Evolutionary conservation across 225 moss, liverwort and hornwort genomes (phyloP), one percentile per base, ranked within the genome.

Genomic region (Physcomitrium patens): DNA sequence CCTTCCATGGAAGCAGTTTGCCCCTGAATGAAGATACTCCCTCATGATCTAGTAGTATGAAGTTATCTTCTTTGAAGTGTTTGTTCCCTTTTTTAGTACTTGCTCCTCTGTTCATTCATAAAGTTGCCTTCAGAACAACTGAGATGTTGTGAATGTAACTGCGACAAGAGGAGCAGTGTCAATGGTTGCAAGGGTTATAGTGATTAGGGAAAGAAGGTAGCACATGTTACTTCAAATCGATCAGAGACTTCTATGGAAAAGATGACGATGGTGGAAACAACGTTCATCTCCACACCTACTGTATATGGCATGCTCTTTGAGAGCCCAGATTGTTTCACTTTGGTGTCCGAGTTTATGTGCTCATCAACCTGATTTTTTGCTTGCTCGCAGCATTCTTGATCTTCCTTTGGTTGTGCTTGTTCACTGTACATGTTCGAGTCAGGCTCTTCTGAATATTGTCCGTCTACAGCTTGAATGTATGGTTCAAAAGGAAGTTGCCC

Each of bases 1-100:
- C 71, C 66, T 68, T 88, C 86, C 90, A 81, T 86, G 85, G 91
- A 88, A 87, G 89, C 91, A 86, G 70, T 86, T 77, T 78, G 69
- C 63, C 72, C 66, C 76, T 71, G 81, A 81, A 74, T 78, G 81
- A 83, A 74, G 83, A 83, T 67, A 76, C 76, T 65, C 63, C 69
- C 75, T 69, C 82, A 65, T 70, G 81, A 83, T 81, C 83, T 70
- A 76, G 51, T 69, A 83, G 75, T 72, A 78, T 56, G 78, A 69
- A 81, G 79, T 70, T 65, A 75, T 86, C 79, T 78, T 79, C 82
- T 82, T 86, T 74, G 77, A 82, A 76, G 72, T 65, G 76, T 76
- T 79, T 76, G 60, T 52, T 66, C 76, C 68, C 63, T 19, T 53
- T 50, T 70, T 79, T 44, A 54, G 76, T 65, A 65, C 28, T 44